Evolutionary conservation across 164 flowering plant species (phyloP).

Genomic region (Chimonanthus praecox): DNA sequence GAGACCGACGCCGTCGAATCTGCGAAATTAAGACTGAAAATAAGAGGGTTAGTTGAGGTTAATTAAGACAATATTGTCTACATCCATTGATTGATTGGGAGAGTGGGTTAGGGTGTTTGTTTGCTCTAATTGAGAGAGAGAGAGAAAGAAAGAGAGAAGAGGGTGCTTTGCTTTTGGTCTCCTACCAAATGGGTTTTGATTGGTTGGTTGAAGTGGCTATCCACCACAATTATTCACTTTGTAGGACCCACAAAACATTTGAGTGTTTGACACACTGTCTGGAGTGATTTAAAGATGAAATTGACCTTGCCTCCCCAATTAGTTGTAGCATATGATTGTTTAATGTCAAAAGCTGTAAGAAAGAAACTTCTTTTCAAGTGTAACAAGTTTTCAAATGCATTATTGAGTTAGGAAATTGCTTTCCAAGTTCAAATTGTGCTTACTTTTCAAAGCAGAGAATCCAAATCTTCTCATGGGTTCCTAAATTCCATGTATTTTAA

Average conservation of each 20-base stretch:
- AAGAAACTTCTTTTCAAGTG: slow-evolving; percentile 1
- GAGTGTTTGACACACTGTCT: slow-evolving; percentile 1
- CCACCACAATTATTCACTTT: background rate
- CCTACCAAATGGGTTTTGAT: background rate
- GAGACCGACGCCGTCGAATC: background rate
- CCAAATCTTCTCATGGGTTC: slow-evolving; percentile 11
- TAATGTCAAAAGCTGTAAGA: background rate
- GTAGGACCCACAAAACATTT: background rate
- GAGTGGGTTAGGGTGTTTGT: background rate
- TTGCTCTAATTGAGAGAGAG: background rate
- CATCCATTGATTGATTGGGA: background rate
- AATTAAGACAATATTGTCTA: background rate
- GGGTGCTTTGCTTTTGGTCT: background rate
- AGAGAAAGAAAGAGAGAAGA: no score
- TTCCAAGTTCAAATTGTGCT: slow-evolving; percentile 1
- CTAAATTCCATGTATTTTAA: background rate
- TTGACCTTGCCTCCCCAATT: background rate
- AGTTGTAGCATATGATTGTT: background rate
- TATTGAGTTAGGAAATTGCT: slow-evolving; percentile 7
- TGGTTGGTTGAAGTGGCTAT: background rate
- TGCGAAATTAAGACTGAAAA: no score
- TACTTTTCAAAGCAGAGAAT: slow-evolving; percentile 5
- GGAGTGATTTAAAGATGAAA: background rate
- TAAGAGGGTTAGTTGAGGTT: background rate
- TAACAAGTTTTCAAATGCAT: slow-evolving; percentile 9